Base-by-base conservation (phyloP, 306 rosid species). In the Trichosanthes truncata region DNA sequence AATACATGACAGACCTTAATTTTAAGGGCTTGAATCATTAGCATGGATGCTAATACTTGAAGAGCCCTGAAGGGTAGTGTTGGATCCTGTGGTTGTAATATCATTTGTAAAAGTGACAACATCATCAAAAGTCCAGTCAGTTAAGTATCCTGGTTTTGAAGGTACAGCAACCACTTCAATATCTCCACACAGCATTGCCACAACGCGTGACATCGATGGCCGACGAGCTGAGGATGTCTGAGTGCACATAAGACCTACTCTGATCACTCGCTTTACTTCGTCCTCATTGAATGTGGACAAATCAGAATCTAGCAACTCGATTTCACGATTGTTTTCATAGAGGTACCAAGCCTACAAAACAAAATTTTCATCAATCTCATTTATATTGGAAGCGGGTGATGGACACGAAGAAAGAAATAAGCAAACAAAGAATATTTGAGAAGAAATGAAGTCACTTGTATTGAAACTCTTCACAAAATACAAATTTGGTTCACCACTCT, bases 111-210 rank as follows among this genome's bases (percentile, higher is more conserved):
- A 0, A 82, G 79, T 78, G 31, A 26, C 78, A 9, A 48, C 60
- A 41, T 87, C 94, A 36, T 90, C 85, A 55, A 87, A 92, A 45
- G 76, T 87, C 97, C 91, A 88, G 23, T 89, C 90, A 7, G 88
- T 81, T 65, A 92, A 52, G 86, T 92, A 92, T 49, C 89, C 90
- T 6, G 94, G 97, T 79, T 57, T 86, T 31, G 93, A 41, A 78
- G 84, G 83, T 43, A 85, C 86, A 52, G 79, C 1, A 49, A 71
- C 75, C 86, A 90, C 93, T 82, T 92, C 94, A 9, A 79, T 60
- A 62, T 90, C 90, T 83, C 94, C 93, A 3, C 87, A 60, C 74
- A 92, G 87, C 94, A 92, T 92, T 62, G 91, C 93, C 78, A 92
- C 89, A 9, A 88, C 94, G 3, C 88, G 88, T 0, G 94, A 90